These are phyloP conservation scores for Lactifluus pinguis DNA, from an alignment of 768 basidiomycete genomes.

Conservation along the genomic window DNA sequence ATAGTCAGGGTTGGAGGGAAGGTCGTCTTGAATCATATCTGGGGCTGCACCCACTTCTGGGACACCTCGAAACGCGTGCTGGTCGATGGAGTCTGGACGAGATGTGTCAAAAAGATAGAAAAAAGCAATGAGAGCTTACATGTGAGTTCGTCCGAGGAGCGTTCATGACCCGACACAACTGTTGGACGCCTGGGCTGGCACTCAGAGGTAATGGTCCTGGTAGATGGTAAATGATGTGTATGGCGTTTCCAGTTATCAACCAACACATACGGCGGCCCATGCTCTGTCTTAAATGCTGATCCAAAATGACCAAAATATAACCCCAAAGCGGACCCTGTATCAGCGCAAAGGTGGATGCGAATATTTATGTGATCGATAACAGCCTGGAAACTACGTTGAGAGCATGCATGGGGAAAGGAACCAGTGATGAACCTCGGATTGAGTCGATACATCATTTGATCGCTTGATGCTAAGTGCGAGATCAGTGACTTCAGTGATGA, in stretches of 20 bases:
- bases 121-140: slow-evolving; percentile 18
- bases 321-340: slow-evolving; percentile 53
- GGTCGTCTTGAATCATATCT: slow-evolving; percentile 86
- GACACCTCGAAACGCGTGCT: slow-evolving; percentile 64
- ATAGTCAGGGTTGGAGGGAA: slow-evolving; percentile 84
- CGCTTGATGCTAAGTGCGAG: slow-evolving; percentile 24
- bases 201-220: background rate
- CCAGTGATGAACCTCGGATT: slow-evolving; percentile 3
- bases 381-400: slow-evolving; percentile 33
- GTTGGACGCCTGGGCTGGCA: slow-evolving; percentile 5
- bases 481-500: slow-evolving; percentile 50
- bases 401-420: background rate
- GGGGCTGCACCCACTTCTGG: slow-evolving; percentile 73
- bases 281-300: slow-evolving; percentile 32
- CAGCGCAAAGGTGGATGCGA: slow-evolving; percentile 66
- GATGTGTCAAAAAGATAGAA: background rate
- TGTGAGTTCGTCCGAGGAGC: slow-evolving; percentile 21
- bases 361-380: slow-evolving; percentile 44
- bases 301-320: slow-evolving; percentile 46
- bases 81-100: slow-evolving; percentile 61
- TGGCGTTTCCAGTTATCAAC: background rate
- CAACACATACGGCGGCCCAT: slow-evolving; percentile 22
- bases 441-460: background rate
- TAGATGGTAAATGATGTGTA: background rate
- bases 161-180: slow-evolving; percentile 4